Conservation (phyloP, 2,329 filamentous ascomycete species). For the Talaromyces verruculosus region DNA sequence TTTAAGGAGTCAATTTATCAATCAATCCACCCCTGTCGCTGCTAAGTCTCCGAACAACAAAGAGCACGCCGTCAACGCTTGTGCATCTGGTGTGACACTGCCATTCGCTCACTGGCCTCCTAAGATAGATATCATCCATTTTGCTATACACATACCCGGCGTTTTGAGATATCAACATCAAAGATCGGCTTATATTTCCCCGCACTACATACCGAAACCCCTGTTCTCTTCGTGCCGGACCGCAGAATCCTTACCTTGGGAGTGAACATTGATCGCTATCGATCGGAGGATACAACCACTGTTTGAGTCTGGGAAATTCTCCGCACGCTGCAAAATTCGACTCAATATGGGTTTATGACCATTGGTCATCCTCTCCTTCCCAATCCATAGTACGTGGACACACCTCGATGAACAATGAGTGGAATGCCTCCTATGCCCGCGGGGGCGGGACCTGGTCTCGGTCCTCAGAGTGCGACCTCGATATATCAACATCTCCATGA, state of each 20-base stretch:
- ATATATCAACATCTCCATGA: slow-evolving; percentile 75
- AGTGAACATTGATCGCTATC: not conserved
- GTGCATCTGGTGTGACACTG: slow-evolving; percentile 5
- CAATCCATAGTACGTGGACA: not conserved
- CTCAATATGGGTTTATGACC: slow-evolving; percentile 9
- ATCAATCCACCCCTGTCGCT: slow-evolving; percentile 4
- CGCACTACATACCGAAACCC: not conserved
- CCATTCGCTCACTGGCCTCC: not conserved
- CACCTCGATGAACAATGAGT: slow-evolving; percentile 15
- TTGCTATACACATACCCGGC: not conserved
- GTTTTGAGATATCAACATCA: not conserved
- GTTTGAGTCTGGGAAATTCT: not conserved
- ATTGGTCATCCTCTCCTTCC: not conserved
- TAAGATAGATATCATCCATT: not conserved
- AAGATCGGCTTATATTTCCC: not conserved
- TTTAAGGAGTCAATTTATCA: slow-evolving; percentile 9
- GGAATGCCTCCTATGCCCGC: slow-evolving; percentile 32
- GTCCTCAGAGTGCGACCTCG: slow-evolving; percentile 53
- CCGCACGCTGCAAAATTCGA: not conserved
- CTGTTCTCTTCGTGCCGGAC: not conserved
- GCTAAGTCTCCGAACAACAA: slow-evolving; percentile 3
- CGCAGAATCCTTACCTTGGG: not conserved
- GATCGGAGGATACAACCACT: not conserved
- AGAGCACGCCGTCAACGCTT: slow-evolving; percentile 3
- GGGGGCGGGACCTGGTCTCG: slow-evolving; percentile 32